A percentile compares a stretch with the other conserved stretches of the same genome.
These are phyloP conservation scores for Brettanomyces sp. DNA, from an alignment of 805 yeast species.

Conservation along the genomic window DNA sequence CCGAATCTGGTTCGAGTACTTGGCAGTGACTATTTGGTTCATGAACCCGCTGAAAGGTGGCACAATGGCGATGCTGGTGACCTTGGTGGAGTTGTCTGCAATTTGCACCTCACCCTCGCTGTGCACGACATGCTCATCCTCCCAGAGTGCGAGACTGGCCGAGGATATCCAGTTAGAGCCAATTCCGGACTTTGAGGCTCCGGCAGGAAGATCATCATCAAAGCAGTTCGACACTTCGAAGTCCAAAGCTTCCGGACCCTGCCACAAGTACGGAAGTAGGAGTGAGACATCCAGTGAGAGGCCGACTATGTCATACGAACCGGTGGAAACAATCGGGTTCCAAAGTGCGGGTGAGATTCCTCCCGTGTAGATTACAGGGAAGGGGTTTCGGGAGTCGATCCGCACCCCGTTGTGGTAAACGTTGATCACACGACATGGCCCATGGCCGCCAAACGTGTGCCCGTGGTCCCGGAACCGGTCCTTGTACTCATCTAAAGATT, in stretches of 20 bases:
- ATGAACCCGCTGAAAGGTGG: conserved; percentile 30
- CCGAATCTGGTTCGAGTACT: conserved; percentile 23
- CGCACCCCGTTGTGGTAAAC: conserved; percentile 51
- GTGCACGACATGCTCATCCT: conserved; percentile 29
- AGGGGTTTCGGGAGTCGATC: conserved; percentile 56
- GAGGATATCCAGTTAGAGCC: conserved; percentile 54
- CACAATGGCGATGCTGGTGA: conserved; percentile 24
- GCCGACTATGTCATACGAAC: conserved; percentile 67
- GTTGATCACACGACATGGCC: conserved; percentile 62
- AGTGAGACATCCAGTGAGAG: conserved; percentile 64
- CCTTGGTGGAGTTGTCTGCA: conserved; percentile 22
- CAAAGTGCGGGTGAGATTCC: conserved; percentile 75
- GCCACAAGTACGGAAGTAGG: conserved; percentile 62
- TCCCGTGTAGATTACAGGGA: conserved; percentile 71
- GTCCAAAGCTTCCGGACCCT: conserved; percentile 25
- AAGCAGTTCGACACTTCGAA: conserved; percentile 48
- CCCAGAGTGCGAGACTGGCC: conserved; percentile 49
- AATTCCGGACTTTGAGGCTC: conserved; percentile 23
- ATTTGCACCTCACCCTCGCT: conserved; percentile 30
- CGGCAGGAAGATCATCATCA: conserved; percentile 26
- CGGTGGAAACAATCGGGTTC: conserved; percentile 68
- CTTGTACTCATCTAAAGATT: conserved; percentile 43
- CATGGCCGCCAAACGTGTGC: conserved; percentile 44
- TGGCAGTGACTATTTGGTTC: conserved; percentile 31
- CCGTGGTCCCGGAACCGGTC: conserved; percentile 31